Percentiles rank a stretch among this genome's conserved stretches.
phyloP scores from a whole-genome alignment of 768 basidiomycete species.

The Suillus alpinus region DNA sequence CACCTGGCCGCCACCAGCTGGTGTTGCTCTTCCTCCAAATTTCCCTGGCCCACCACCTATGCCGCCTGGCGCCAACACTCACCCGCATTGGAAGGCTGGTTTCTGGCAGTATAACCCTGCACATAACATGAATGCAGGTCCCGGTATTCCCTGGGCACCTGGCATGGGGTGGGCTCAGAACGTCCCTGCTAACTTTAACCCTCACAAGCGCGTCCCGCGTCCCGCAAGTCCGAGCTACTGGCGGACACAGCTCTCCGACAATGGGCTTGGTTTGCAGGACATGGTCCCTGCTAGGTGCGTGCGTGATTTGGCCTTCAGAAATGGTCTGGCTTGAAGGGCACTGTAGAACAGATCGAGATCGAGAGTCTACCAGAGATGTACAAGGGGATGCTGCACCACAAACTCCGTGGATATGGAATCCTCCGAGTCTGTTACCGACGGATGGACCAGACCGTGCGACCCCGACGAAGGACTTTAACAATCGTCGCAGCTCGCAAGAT shows the following conservation, averaged over 20 bases:
- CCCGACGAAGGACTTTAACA: slow-evolving; percentile 9
- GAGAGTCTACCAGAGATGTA: slow-evolving; percentile 30
- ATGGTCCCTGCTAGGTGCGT: slow-evolving; percentile 63
- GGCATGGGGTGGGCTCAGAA: slow-evolving; percentile 22
- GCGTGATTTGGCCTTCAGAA: neutral
- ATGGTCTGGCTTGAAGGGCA: slow-evolving; percentile 12
- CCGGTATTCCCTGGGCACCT: slow-evolving; percentile 29
- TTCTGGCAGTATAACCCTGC: slow-evolving; percentile 51
- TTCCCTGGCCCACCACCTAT: slow-evolving; percentile 53
- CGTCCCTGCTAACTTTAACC: slow-evolving; percentile 42
- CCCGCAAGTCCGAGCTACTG: slow-evolving; percentile 67
- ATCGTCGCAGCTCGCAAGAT: slow-evolving; percentile 20
- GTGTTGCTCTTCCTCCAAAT: slow-evolving; percentile 29
- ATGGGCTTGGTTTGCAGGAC: slow-evolving; percentile 61
- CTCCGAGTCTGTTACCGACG: slow-evolving; percentile 40
- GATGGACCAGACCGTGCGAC: slow-evolving; percentile 16
- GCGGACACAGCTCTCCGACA: slow-evolving; percentile 52
- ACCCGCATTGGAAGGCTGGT: slow-evolving; percentile 48
- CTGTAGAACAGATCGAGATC: slow-evolving; percentile 14
- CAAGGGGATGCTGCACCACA: slow-evolving; percentile 37
- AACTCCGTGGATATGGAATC: slow-evolving; percentile 79
- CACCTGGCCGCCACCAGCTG: slow-evolving; percentile 33
- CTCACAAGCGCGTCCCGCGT: slow-evolving; percentile 62
- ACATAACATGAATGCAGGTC: slow-evolving; percentile 23
- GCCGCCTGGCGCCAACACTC: slow-evolving; percentile 46